phyloP scores from a whole-genome alignment of 2,329 filamentous ascomycete genomes.

The Fusarium mexicanum region DNA sequence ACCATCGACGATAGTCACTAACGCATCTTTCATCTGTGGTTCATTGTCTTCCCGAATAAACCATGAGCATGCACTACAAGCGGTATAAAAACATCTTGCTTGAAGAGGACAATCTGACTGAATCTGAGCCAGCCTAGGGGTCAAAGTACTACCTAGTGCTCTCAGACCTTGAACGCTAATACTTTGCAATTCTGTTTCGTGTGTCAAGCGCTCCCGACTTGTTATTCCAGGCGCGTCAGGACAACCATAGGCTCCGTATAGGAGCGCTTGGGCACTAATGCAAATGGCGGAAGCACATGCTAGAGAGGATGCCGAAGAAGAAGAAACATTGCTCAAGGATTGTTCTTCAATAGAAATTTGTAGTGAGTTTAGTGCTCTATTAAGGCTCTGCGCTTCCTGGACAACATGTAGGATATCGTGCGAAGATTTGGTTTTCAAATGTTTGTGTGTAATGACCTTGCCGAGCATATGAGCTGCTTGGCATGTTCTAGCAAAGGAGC shows the following conservation, averaged over 20 bases:
- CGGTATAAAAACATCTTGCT: background rate
- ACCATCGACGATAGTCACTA: background rate
- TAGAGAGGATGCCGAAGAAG: background rate
- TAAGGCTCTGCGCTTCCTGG: background rate
- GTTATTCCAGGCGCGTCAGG: background rate
- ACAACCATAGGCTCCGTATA: slow-evolving; percentile 2
- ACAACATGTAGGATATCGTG: background rate
- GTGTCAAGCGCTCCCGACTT: background rate
- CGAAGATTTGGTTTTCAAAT: background rate
- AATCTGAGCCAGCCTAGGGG: background rate
- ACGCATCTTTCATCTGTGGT: background rate
- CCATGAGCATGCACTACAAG: slow-evolving; percentile 3
- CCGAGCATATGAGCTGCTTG: slow-evolving; percentile 9
- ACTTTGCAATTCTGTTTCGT: slow-evolving; percentile 5
- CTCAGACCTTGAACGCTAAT: background rate
- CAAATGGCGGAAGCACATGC: background rate
- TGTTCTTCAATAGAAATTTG: background rate
- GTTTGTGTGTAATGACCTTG: background rate
- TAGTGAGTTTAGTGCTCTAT: background rate
- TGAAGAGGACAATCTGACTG: background rate
- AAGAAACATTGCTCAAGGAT: background rate
- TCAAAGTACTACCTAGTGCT: background rate
- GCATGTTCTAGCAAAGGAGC: slow-evolving; percentile 1
- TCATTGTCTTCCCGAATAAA: slow-evolving; percentile 14
- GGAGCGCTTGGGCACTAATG: background rate